Evolutionary conservation across 2,329 filamentous ascomycete genomes (phyloP), one percentile per base, ranked within the genome.

Genomic region (Aspergillus unguis): DNA sequence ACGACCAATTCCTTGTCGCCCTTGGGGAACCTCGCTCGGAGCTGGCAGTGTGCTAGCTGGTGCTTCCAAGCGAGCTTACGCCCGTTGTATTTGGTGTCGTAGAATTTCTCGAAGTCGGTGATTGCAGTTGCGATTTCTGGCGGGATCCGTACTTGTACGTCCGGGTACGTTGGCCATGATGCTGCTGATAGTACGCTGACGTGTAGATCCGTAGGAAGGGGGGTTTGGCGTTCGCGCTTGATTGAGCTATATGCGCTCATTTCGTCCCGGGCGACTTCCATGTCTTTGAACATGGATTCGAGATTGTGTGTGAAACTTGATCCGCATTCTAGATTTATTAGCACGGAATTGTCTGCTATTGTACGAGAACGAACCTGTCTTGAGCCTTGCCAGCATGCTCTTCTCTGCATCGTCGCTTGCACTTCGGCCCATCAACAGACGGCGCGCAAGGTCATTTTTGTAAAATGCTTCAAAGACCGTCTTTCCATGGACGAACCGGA

Each of bases 231-330:
- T 73, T 82, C 80, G 56, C 83, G 79, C 43, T 81, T 75, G 71
- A 91, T 70, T 72, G 80, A 76, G 70, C 87, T 94, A 75, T 95
- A 99, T 0, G 87, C 84, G n/a, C 81, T 75, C 87, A 97, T 95
- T 68, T 97, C 92, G 63, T 97, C 94, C 55, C 88, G 87, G 9
- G 89, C 89, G 23, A 96, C 80, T 67, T 96, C 92, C 71, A 97
- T 90, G 65, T 99, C 94, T 71, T 95, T 96, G 78, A 99, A 99
- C 94, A 99, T 99, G 57, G 92, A 90, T 72, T 99, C 95, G 0
- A 99, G 79, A 65, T 99, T 99, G 67, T 96, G 92, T 0, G 94
- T 99, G 69, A 99, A 97, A 62, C 84, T 88, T 10, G 89, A 87
- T 36, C 94, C 94, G 67, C 94, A 99, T 76, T 99, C 94, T 74